Evolutionary conservation across 2,329 filamentous ascomycete genomes (phyloP).

Genomic region (Thelonectria rubi): DNA sequence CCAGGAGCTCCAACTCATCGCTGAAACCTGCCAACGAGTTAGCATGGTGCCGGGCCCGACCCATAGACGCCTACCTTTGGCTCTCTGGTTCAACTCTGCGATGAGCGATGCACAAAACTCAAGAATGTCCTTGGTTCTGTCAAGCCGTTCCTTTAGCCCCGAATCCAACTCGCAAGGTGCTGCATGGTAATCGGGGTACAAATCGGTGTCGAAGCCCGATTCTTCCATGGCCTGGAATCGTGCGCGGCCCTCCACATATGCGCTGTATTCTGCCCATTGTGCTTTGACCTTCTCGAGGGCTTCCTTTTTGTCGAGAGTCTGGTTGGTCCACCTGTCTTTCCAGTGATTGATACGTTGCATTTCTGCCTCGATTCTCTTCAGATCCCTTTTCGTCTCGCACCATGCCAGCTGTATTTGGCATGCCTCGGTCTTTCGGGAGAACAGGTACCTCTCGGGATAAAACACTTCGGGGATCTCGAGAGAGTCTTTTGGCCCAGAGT

Average conservation of each 20-base stretch:
- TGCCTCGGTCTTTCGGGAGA: conserved; percentile 56
- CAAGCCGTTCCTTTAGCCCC: conserved; percentile 44
- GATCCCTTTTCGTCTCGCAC: conserved; percentile 45
- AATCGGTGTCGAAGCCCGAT: conserved; percentile 50
- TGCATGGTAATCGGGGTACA: conserved; percentile 50
- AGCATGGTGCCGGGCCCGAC: conserved; percentile 23
- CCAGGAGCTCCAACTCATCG: conserved; percentile 44
- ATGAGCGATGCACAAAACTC: conserved; percentile 46
- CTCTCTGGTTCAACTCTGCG: conserved; percentile 45
- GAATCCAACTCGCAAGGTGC: conserved; percentile 50
- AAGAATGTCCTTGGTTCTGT: conserved; percentile 48
- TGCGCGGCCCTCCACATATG: conserved; percentile 49
- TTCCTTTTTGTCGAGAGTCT: conserved; percentile 42
- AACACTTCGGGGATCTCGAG: conserved; percentile 62
- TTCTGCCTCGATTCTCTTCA: conserved; percentile 37
- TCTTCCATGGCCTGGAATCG: conserved; percentile 50
- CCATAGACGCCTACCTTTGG: conserved; percentile 47
- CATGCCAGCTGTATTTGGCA: conserved; percentile 53
- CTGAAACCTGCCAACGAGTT: conserved; percentile 43
- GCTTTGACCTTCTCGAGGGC: conserved; percentile 44
- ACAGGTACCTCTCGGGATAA: conserved; percentile 64
- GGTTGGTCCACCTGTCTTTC: conserved; percentile 40
- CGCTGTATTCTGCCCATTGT: conserved; percentile 46
- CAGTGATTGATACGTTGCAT: conserved; percentile 42
- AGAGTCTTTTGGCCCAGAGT: conserved; percentile 52